Evolutionary conservation across 352 stramenopile species (phyloP), one percentile per base, ranked within the genome.

Genomic region (Phytophthora meadii): DNA sequence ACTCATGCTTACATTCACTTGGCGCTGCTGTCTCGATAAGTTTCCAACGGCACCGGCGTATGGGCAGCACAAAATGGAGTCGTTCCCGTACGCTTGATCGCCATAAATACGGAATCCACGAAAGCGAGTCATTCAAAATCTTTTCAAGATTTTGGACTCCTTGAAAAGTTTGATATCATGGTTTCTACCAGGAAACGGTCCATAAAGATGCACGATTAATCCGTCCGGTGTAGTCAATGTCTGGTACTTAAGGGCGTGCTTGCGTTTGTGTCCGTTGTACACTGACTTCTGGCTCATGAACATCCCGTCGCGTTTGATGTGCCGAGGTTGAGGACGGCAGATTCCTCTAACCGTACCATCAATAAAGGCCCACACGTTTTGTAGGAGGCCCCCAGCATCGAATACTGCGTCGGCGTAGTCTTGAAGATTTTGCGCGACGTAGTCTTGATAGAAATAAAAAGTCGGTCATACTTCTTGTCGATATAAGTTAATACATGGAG

Each of bases 201-300:
- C 40, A 46, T 46, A 46, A 25, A 27, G 8, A 46, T 27, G 40
- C 4, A 41, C 36, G 27, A 74, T 71, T 17, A 70, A 37, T 10
- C 64, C 64, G 53, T 74, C 50, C 8, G 69, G 44, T 2, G 57
- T 39, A 30, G 53, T 34, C n/a, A 70, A 25, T 1, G 41, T 62
- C 25, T 77, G 69, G 7, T 57, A 77, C 28, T 71, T 68, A 2
- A 22, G 22, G 22, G 22, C 22, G 22, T 22, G 22, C 22, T 22
- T 22, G 22, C 22, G 22, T 22, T 71, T 71, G 25, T 77, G 65
- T 5, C 60, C 65, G 24, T 72, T 78, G 14, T 68, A 70, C 2
- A 68, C 47, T 0, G 61, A 69, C 32, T 58, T 40, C 22, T 69
- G 52, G 4, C 39, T 59, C 19, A 69, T 12, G 8, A 32, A 50